These are phyloP conservation scores for Nicotiana tomentosiformis DNA, from an alignment of 257 asterid genomes.

Conservation along the genomic window DNA sequence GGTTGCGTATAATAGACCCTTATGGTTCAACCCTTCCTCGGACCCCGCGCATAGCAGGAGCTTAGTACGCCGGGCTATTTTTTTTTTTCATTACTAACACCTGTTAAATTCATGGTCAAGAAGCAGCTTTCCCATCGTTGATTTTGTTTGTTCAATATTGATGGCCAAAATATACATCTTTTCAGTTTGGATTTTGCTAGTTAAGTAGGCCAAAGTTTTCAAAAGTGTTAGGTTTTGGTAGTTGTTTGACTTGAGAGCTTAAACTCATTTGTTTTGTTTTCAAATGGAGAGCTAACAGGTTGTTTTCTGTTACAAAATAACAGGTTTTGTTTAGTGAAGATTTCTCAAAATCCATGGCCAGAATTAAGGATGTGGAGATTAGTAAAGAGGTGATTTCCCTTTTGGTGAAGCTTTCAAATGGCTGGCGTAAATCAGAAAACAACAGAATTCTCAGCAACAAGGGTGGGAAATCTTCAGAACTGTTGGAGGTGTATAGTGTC, in stretches of 20 bases:
- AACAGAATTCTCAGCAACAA: not conserved
- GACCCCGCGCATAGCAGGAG: too few relatives aligned
- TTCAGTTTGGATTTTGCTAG: not conserved
- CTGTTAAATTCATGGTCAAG: too few relatives aligned
- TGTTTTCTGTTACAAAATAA: not conserved
- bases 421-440: conserved; percentile 35
- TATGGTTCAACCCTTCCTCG: too few relatives aligned
- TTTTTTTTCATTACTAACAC: not conserved
- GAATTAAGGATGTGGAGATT: conserved; percentile 12
- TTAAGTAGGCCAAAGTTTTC: not conserved
- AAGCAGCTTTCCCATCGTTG: too few relatives aligned
- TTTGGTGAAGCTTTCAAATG: conserved; percentile 42
- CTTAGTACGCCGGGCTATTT: too few relatives aligned
- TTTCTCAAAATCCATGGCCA: conserved; percentile 33
- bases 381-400: conserved; percentile 27
- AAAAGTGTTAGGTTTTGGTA: not conserved
- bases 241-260: too few relatives aligned
- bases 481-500: conserved; percentile 31
- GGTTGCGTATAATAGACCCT: too few relatives aligned
- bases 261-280: not conserved
- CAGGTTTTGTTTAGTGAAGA: conserved; percentile 34
- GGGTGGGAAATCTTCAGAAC: conserved; percentile 12
- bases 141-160: too few relatives aligned
- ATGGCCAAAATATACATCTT: too few relatives aligned
- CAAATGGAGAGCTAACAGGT: not conserved